Evolutionary conservation across 1,284 basidiomycete species (phyloP).

Genomic region (Rhodotorula sp.): DNA sequence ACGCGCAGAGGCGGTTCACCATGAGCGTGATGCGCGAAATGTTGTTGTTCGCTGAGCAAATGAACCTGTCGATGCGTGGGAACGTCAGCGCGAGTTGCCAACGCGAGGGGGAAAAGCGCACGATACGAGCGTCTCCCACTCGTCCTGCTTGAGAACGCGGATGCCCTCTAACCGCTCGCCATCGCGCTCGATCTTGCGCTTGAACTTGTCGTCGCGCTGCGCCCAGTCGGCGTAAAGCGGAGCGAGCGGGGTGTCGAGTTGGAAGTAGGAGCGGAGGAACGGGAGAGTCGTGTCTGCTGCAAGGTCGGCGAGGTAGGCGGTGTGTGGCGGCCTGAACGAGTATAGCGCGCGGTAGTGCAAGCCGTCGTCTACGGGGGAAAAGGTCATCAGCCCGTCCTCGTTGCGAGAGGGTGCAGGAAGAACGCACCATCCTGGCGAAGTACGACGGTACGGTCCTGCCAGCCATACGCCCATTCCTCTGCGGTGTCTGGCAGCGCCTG

Average conservation of each 20-base stretch:
- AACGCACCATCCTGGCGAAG: constrained; percentile 46
- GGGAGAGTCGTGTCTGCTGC: constrained; percentile 65
- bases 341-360: constrained; percentile 45
- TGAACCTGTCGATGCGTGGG: constrained; percentile 67
- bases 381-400: neutral
- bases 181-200: constrained; percentile 62
- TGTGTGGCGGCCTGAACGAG: constrained; percentile 30
- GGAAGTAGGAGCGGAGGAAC: constrained; percentile 88
- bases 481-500: neutral
- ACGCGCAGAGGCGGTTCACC: constrained; percentile 60
- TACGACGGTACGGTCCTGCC: constrained; percentile 45
- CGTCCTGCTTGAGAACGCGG: constrained; percentile 83
- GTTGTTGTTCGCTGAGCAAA: constrained; percentile 98
- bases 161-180: constrained; percentile 60
- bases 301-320: constrained; percentile 51
- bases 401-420: neutral
- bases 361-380: constrained; percentile 22
- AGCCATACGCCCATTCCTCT: constrained; percentile 45
- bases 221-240: constrained; percentile 77
- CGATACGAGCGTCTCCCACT: constrained; percentile 93
- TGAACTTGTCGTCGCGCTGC: constrained; percentile 72
- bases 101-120: constrained; percentile 55
- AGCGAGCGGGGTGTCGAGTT: constrained; percentile 74
- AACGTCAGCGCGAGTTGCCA: neutral
- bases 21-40: constrained; percentile 88